Evolutionary conservation across 352 stramenopile species (phyloP), one percentile per base, ranked within the genome.

Genomic region (Phytopythium cucurbitacearum): DNA sequence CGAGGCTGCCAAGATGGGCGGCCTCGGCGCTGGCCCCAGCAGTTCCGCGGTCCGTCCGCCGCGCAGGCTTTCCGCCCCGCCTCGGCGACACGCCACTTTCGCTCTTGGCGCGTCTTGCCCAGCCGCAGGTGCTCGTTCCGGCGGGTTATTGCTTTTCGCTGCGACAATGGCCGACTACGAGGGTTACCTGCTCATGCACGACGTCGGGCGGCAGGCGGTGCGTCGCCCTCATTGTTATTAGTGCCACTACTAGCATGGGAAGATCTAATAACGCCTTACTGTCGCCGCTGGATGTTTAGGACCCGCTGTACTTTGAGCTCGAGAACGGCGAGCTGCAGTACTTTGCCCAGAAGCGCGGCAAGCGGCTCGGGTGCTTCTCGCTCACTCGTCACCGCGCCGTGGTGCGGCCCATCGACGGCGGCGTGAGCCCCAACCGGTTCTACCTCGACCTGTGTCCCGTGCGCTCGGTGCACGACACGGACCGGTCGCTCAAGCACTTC

Each of bases 251-350:
- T 43, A 12, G n/a, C n/a, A n/a, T n/a, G n/a, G 40, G n/a, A 6
- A 11, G 6, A 7, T 37, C 6, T 5, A 21, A 8, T 58, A 7
- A 50, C 32, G 44, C 11, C n/a, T 45, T 43, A n/a, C 40, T 12
- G 44, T 28, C 16, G 32, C 40, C 10, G 4, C 54, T 44, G 37
- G 28, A 38, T 28, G 9, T 36, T 21, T 46, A 82, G 69, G 82
- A 92, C 53, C 82, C 82, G 33, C 67, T 92, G 40, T 92, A 86
- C 60, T 90, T 92, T 57, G 75, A 87, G 56, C 71, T 92, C 48
- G 71, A 80, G 41, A 63, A 71, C 48, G 82, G 82, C 0, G 59
- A 90, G 59, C 76, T 92, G 40, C 73, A 73, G 64, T 92, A 89
- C 59, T 92, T 75, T 61, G 69, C 73, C 50, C 84, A 76, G 64